Evolutionary conservation across 352 stramenopile genomes (phyloP).

Genomic region (Blastocystis sp.): DNA sequence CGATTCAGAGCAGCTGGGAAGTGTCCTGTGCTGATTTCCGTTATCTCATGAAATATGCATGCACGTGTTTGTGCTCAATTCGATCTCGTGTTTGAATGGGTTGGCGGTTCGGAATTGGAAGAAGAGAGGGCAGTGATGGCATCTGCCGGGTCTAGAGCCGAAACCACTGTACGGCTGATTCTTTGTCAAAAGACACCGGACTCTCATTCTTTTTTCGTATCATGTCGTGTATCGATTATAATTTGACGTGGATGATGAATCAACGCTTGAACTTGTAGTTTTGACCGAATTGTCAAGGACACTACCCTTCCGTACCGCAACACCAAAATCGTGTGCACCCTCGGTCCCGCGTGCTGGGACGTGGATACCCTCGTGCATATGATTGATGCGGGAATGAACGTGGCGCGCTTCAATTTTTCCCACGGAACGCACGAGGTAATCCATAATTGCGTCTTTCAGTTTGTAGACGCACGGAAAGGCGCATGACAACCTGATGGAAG

Average conservation of each 20-base stretch:
- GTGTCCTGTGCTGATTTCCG: slow-evolving; percentile 42
- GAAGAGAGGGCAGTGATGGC: background rate
- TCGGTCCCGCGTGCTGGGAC: slow-evolving; percentile 92
- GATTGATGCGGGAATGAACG: slow-evolving; percentile 89
- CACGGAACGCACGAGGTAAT: slow-evolving; percentile 88
- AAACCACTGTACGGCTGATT: background rate
- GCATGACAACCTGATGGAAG: slow-evolving; percentile 64
- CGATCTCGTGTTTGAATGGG: background rate
- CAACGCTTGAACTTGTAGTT: background rate
- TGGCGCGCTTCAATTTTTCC: slow-evolving; percentile 97
- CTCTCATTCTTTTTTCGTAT: background rate
- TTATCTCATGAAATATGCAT: slow-evolving; percentile 26
- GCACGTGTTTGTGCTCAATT: background rate
- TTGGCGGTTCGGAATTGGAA: background rate
- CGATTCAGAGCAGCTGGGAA: slow-evolving; percentile 44
- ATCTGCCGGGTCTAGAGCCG: background rate
- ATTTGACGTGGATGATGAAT: slow-evolving; percentile 5
- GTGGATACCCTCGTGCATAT: slow-evolving; percentile 86
- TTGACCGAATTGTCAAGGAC: slow-evolving; percentile 32
- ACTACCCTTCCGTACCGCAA: slow-evolving; percentile 75
- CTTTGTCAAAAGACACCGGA: slow-evolving; percentile 26
- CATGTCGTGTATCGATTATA: slow-evolving; percentile 69
- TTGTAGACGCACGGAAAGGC: slow-evolving; percentile 58
- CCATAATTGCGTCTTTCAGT: background rate
- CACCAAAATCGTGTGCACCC: slow-evolving; percentile 98